These are phyloP conservation scores for Tuber umbilicatum DNA, from an alignment of 495 filamentous ascomycete genomes.

Conservation along the genomic window DNA sequence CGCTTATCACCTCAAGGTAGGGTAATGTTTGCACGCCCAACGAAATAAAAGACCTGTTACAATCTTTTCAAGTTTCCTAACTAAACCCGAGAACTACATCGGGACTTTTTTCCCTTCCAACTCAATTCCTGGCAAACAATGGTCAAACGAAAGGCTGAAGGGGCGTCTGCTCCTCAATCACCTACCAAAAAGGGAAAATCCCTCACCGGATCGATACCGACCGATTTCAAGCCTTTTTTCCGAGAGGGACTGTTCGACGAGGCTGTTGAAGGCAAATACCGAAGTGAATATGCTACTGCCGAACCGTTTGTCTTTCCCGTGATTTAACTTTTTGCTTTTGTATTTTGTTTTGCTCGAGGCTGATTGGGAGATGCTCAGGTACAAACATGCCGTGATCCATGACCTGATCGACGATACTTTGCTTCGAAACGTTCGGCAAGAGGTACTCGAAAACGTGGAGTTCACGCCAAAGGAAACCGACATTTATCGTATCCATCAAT, in stretches of 20 bases:
- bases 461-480: constrained; percentile 99
- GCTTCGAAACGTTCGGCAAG: constrained; percentile 75
- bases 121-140: constrained; percentile 18
- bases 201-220: constrained; percentile 19
- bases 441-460: constrained; percentile 79
- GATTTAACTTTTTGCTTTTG: neutral
- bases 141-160: constrained; percentile 39
- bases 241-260: constrained; percentile 69
- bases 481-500: constrained; percentile 99
- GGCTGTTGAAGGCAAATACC: constrained; percentile 59
- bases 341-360: constrained; percentile 16
- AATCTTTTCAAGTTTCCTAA: neutral
- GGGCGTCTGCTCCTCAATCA: constrained; percentile 11
- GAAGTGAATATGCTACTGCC: constrained; percentile 62
- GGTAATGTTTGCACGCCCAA: constrained; percentile 15
- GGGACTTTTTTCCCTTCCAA: neutral
- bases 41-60: constrained; percentile 18
- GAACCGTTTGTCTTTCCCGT: constrained; percentile 50
- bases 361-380: constrained; percentile 46
- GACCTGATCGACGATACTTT: constrained; percentile 69
- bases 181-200: constrained; percentile 37
- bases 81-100: neutral
- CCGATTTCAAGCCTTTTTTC: constrained; percentile 50
- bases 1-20: constrained; percentile 13
- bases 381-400: constrained; percentile 85